A percentile compares a stretch with the other conserved stretches of the same genome.
Conservation (phyloP, 2,329 filamentous ascomycete genomes). For the Fusarium sp. region DNA sequence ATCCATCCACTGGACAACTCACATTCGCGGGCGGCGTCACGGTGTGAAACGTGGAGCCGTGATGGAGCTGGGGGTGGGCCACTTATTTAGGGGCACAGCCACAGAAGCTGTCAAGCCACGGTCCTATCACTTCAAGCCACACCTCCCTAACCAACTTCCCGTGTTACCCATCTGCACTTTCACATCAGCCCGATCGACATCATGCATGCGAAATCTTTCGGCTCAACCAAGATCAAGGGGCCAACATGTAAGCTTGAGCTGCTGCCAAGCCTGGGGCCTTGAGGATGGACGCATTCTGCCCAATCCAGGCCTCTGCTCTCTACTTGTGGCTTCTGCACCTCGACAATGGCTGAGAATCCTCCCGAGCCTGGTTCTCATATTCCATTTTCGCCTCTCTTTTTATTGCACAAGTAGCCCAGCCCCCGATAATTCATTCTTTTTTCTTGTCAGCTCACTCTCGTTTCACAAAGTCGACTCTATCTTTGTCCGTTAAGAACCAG, state of each 20-base stretch:
- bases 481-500: not conserved
- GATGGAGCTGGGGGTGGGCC: not conserved
- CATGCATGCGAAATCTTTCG: not conserved
- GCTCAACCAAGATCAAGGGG: not conserved
- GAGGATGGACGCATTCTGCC: not conserved
- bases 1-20: slow-evolving; percentile 37
- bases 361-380: not conserved
- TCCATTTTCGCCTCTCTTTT: not conserved
- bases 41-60: slow-evolving; percentile 25
- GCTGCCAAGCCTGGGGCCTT: not conserved
- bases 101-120: slow-evolving; percentile 24
- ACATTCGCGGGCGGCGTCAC: slow-evolving; percentile 17
- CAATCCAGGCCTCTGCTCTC: not conserved
- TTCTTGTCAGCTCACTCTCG: not conserved
- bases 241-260: not conserved
- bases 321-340: not conserved
- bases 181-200: not conserved
- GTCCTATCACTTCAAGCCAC: not conserved
- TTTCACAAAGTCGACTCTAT: not conserved
- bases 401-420: not conserved
- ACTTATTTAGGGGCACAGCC: slow-evolving; percentile 4
- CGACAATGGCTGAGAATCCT: not conserved
- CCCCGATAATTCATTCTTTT: not conserved
- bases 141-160: not conserved
- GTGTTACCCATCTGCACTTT: not conserved